phyloP scores from a whole-genome alignment of 495 filamentous ascomycete species.

The Lophium mytilinum region DNA sequence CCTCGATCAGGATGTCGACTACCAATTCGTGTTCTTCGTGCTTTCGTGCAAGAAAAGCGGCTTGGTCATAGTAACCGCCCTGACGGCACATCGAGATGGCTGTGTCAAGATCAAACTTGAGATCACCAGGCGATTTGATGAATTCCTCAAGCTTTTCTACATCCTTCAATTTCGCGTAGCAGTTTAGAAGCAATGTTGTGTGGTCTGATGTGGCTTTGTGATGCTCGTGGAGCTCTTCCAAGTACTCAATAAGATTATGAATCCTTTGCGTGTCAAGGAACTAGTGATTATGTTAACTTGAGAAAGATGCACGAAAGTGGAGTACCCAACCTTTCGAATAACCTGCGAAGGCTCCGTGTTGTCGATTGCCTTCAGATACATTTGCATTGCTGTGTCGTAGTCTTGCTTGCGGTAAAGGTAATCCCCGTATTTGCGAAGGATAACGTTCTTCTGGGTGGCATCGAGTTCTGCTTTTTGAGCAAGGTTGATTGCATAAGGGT shows the following conservation, averaged over 20 bases:
- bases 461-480: conserved; percentile 82
- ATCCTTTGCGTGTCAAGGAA: conserved; percentile 94
- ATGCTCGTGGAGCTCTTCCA: conserved; percentile 93
- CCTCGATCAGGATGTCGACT: conserved; percentile 89
- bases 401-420: conserved; percentile 91
- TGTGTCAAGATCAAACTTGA: conserved; percentile 95
- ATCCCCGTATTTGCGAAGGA: conserved; percentile 90
- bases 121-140: conserved; percentile 88
- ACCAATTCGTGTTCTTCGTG: conserved; percentile 91
- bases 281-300: conserved; percentile 35
- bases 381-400: conserved; percentile 96
- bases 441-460: conserved; percentile 72
- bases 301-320: neutral
- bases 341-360: conserved; percentile 92
- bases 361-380: conserved; percentile 92
- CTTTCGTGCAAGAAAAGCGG: conserved; percentile 88
- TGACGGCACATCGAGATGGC: conserved; percentile 97
- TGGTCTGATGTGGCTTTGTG: conserved; percentile 92
- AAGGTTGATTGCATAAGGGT: conserved; percentile 82
- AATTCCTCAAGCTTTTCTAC: conserved; percentile 92
- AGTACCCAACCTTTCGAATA: conserved; percentile 65
- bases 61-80: conserved; percentile 95
- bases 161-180: conserved; percentile 95
- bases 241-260: conserved; percentile 93
- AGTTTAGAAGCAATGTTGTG: conserved; percentile 89